Evolutionary conservation across 2,329 filamentous ascomycete genomes (phyloP), one percentile per base, ranked within the genome.

Genomic region (Elsinoe fawcettii): DNA sequence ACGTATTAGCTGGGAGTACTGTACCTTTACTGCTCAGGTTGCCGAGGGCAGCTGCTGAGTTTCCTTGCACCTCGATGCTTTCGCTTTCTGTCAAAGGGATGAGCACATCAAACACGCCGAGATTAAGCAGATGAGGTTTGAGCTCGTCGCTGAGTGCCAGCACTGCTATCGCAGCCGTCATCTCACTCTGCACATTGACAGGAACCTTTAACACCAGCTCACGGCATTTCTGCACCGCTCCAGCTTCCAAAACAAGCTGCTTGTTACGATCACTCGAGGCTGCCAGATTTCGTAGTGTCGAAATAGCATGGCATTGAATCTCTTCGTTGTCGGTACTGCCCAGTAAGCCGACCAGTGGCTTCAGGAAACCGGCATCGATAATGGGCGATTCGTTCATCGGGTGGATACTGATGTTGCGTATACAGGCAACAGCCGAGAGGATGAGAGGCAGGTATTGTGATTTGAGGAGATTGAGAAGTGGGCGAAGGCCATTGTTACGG

Each of bases 81-180:
- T 91, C 85, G 0, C 92, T 96, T 68, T 93, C 90, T 0, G 93
- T 99, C 59, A 99, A 77, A 22, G 93, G 93, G 59, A 99, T 97
- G 58, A 99, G 75, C 11, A 97, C 91, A 67, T 96, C 93, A 67
- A 97, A 97, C 1, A 99, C 92, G 20, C 92, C 93, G 1, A 97
- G 80, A 60, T 89, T 91, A 56, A 99, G 76, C 11, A 99, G 80
- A 68, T 95, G 88, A 3, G 88, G 84, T 74, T 99, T 99, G 59
- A 99, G 80, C 62, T 99, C 93, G 66, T 99, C 93, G 65, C 92
- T 96, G 54, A 99, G 76, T 16, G 93, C 93, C 62, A 99, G 80
- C 12, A 99, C 93, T 36, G 93, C 93, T 72, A 99, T 96, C 1
- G 93, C 93, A n/a, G 93, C 93, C 3, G 93, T 99, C 93, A 99